Evolutionary conservation across 1,284 basidiomycete species (phyloP), one percentile per base, ranked within the genome.

Genomic region (Irpex sp.): DNA sequence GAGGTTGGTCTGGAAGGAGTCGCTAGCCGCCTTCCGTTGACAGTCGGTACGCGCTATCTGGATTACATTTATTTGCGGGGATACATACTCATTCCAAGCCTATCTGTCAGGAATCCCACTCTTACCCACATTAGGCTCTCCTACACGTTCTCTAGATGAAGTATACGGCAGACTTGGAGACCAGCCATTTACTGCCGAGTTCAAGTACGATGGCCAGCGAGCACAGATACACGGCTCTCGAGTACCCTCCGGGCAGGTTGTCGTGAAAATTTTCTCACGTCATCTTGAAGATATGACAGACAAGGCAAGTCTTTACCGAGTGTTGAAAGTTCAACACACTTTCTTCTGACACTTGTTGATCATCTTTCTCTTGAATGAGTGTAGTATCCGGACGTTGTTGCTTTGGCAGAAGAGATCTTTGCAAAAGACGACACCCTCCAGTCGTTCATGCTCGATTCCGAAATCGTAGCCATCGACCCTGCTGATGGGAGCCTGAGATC

Each of bases 271-370:
- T 53, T 97, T 97, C 77, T 93, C 91, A 62, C 84, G 94, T 36
- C 94, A 97, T 78, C 78, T 97, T 31, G 95, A 97, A 76, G 90
- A 95, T 70, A 95, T 95, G 93, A 95, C 93, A 2, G 85, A 87
- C 66, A 94, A 95, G 79, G 90, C 85, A 70, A 68, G 71, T 59
- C 54, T 60, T 54, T 59, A 61, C 58, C 68, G 15, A 53, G 55
- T 43, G 62, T 31, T n/a, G 61, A 39, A 51, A 17, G 39, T 43
- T 51, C 56, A 56, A 56, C 17, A 58, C 59, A n/a, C 46, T 46
- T 55, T 33, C 15, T 55, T n/a, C 57, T 65, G 58, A 66, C 65
- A 58, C 43, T 35, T 47, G 53, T 51, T 65, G 49, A 58, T 47
- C 54, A 35, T 61, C 59, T 59, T 62, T 61, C 39, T 66, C 59